Base-by-base conservation (phyloP, 257 asterid genomes). In the Cinchona pubescens region DNA sequence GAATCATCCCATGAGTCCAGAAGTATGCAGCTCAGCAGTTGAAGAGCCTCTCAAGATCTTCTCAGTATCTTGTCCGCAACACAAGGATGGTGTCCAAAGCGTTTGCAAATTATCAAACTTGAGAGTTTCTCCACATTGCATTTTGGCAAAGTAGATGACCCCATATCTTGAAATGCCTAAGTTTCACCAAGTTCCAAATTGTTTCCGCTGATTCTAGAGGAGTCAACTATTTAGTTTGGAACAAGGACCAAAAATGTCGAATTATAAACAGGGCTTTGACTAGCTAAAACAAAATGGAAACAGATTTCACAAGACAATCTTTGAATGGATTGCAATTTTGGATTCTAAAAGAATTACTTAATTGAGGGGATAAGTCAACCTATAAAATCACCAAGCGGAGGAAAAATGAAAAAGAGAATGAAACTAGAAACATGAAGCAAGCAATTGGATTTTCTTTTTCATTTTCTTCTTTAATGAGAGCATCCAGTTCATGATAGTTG, bases 11-110 rank as follows among this genome's bases (percentile, higher is more conserved):
- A 56, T 29, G 60, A 46, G 27, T 29, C 34, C 19, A 15, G 18
- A 19, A 60, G 29, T 3, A 27, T 40, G 59, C 29, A 63, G 13
- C 53, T 73, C 21, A 59, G n/a, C 7, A 59, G 30, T 30, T 34
- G 25, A 58, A 72, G 76, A 42, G 12, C 56, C 55, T 25, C 72
- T 61, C n/a, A 60, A 2, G 19, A 73, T 73, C 38, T 55, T 37
- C 48, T 73, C 70, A 10, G 19, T 53, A 8, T 60, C 60, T 19
- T 29, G 60, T 18, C 55, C 61, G 21, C 7, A 45, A 43, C 61
- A 21, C 0, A 61, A 8, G 7, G 3, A 5, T 25, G 53, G 53
- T 16, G 6, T 48, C 3, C 27, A 30, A 12, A 73, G 70, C 0
- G 48, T 73, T 42, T 49, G 59, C 59, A 73, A 71, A 43, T 23